A percentile compares a stretch with the other conserved stretches of the same genome.
Conservation (phyloP, 495 filamentous ascomycete species). For the Tuber melanosporum region DNA sequence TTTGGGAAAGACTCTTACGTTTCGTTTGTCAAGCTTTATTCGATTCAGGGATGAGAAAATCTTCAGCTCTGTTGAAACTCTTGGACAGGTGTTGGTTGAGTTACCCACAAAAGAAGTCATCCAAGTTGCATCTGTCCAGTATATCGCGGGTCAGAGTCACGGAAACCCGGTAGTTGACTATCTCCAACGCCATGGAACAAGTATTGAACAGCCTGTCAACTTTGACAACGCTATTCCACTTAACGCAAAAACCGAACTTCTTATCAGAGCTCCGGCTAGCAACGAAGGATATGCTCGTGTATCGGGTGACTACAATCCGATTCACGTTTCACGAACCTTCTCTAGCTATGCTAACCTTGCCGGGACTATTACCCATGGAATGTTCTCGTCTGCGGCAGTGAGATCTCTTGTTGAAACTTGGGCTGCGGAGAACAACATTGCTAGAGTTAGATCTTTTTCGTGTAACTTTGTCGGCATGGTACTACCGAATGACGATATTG, state of each 20-base stretch:
- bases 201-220: conserved; percentile 92
- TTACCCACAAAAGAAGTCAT: conserved; percentile 96
- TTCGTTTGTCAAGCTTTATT: conserved; percentile 85
- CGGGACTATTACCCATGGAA: conserved; percentile 95
- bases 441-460: conserved; percentile 93
- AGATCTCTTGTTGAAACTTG: conserved; percentile 96
- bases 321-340: conserved; percentile 96
- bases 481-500: conserved; percentile 86
- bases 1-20: conserved; percentile 84
- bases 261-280: conserved; percentile 83
- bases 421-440: conserved; percentile 97
- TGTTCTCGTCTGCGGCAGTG: conserved; percentile 98
- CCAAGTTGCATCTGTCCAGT: conserved; percentile 90
- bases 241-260: conserved; percentile 80
- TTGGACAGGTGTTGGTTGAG: conserved; percentile 87
- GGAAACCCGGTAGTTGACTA: conserved; percentile 97
- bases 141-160: conserved; percentile 79
- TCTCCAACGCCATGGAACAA: conserved; percentile 81
- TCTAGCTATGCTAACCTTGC: conserved; percentile 88
- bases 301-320: conserved; percentile 97
- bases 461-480: conserved; percentile 96
- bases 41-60: conserved; percentile 91
- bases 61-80: conserved; percentile 86
- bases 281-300: conserved; percentile 98
- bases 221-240: conserved; percentile 97